Conservation (phyloP, 257 asterid genomes). For the Rubia yunnanensis region DNA sequence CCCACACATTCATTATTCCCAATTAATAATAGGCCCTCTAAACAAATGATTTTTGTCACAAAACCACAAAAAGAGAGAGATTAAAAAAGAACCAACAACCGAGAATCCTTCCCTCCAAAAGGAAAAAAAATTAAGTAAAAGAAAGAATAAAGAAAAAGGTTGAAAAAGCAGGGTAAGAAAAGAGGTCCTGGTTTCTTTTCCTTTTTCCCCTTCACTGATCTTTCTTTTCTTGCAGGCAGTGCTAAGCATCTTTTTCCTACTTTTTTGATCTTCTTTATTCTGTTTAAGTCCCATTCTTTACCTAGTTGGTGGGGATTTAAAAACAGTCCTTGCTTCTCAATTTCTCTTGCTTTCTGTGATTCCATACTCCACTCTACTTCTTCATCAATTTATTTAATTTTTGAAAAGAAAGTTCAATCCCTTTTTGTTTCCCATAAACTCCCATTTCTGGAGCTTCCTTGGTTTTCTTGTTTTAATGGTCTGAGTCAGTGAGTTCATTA, state of each 20-base stretch:
- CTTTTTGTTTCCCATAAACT: constrained; percentile 23
- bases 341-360: constrained; percentile 30
- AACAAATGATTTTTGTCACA: constrained; percentile 22
- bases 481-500: constrained; percentile 7
- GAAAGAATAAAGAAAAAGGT: constrained; percentile 17
- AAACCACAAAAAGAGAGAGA: constrained; percentile 22
- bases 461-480: constrained; percentile 15
- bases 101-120: constrained; percentile 4
- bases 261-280: constrained; percentile 27
- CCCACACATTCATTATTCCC: constrained; percentile 59
- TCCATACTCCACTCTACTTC: constrained; percentile 19
- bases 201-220: constrained; percentile 30
- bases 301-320: constrained; percentile 14
- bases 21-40: constrained; percentile 41
- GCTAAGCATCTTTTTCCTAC: constrained; percentile 54
- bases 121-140: neutral
- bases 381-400: constrained; percentile 35
- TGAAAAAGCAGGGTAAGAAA: constrained; percentile 32
- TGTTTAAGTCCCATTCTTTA: constrained; percentile 30
- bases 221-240: constrained; percentile 60
- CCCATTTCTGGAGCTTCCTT: constrained; percentile 17
- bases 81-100: constrained; percentile 9
- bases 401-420: constrained; percentile 25
- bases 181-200: constrained; percentile 28
- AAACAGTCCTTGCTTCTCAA: constrained; percentile 5